Percentiles rank a stretch among this genome's conserved stretches.
Conservation (phyloP, 1,139 yeast species). For the Hanseniaspora uvarum region DNA sequence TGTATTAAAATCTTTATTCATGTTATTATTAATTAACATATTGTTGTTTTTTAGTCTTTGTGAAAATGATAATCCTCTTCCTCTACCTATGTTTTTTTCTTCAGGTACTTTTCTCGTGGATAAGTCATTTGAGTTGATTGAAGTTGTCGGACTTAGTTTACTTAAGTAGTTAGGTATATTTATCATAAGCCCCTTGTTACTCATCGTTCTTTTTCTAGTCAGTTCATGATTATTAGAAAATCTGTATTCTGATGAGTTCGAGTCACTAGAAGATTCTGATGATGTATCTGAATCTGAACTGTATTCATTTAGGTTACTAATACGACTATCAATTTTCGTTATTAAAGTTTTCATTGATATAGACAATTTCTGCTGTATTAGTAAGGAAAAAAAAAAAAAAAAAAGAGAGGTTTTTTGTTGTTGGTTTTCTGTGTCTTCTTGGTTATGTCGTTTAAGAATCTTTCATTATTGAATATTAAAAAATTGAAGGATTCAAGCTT, state of each 20-base stretch:
- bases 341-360: background rate
- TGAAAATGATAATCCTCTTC: constrained; percentile 7
- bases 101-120: background rate
- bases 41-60: constrained; percentile 11
- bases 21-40: background rate
- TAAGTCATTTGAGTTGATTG: background rate
- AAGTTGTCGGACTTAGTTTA: constrained; percentile 12
- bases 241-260: background rate
- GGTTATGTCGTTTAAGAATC: too few relatives aligned
- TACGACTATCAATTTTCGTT: background rate
- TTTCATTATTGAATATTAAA: too few relatives aligned
- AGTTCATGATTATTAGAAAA: background rate
- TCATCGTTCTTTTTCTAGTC: background rate
- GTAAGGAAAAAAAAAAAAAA: background rate
- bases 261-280: background rate
- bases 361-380: background rate
- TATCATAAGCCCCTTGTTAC: constrained; percentile 14
- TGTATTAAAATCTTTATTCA: background rate
- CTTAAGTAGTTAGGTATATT: constrained; percentile 14
- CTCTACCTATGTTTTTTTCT: background rate
- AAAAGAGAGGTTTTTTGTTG: background rate
- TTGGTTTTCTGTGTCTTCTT: too few relatives aligned
- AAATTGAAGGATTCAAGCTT: too few relatives aligned
- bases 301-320: background rate
- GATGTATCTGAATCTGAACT: constrained; percentile 1